Evolutionary conservation across 306 rosid genomes (phyloP).

Genomic region (Acacia crassicarpa): DNA sequence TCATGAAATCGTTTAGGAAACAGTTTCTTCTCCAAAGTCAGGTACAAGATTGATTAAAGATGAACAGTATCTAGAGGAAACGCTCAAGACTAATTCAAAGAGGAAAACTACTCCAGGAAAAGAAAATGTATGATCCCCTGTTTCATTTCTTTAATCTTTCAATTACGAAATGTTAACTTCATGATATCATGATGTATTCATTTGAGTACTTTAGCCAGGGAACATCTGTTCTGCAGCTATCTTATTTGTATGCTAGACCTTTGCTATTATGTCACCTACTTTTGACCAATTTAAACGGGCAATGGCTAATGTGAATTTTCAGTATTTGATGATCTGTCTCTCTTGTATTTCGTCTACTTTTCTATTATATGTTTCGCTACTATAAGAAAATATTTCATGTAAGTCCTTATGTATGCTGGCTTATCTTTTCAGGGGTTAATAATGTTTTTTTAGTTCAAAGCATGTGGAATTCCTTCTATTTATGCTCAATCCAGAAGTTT

Average conservation of each 20-base stretch:
- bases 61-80: slow-evolving; percentile 43
- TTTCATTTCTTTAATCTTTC: not conserved
- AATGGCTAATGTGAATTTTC: slow-evolving; percentile 5
- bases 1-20: slow-evolving; percentile 46
- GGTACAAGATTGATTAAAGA: slow-evolving; percentile 51
- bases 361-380: not conserved
- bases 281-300: not conserved
- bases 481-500: slow-evolving; percentile 9
- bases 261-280: not conserved
- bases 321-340: not conserved
- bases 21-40: slow-evolving; percentile 46
- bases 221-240: not conserved
- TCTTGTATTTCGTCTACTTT: not conserved
- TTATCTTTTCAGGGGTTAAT: not conserved
- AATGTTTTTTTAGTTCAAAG: slow-evolving; percentile 2
- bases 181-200: not conserved
- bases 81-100: slow-evolving; percentile 63
- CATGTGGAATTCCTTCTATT: not conserved
- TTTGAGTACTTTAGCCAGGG: not conserved
- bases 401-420: not conserved
- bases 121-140: slow-evolving; percentile 49
- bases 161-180: not conserved
- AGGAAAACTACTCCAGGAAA: slow-evolving; percentile 68
- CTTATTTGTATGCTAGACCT: slow-evolving; percentile 15
- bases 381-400: not conserved